These are phyloP conservation scores for Sclerotinia nivalis DNA, from an alignment of 2,329 filamentous ascomycete species.

Conservation along the genomic window DNA sequence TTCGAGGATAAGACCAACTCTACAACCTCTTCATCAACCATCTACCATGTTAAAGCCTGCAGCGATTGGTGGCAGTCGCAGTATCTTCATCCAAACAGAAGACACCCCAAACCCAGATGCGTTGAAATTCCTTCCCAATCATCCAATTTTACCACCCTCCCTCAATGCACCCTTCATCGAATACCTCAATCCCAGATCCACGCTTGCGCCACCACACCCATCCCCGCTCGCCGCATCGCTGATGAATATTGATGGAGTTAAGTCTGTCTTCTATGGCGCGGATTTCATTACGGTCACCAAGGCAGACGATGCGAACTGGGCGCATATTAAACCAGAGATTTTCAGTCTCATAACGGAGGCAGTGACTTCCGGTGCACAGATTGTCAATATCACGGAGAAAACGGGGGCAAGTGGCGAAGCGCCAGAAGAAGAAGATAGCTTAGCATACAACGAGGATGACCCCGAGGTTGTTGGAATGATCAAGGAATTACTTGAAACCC, in stretches of 20 bases:
- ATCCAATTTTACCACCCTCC: slow-evolving; percentile 74
- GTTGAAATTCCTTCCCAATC: slow-evolving; percentile 93
- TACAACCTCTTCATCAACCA: slow-evolving; percentile 47
- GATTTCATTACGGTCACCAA: slow-evolving; percentile 99
- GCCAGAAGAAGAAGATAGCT: slow-evolving; percentile 61
- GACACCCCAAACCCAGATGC: slow-evolving; percentile 92
- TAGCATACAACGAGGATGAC: slow-evolving; percentile 86
- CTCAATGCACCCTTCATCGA: slow-evolving; percentile 81
- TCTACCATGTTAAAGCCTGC: slow-evolving; percentile 42
- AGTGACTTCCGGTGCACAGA: slow-evolving; percentile 76
- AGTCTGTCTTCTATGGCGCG: slow-evolving; percentile 86
- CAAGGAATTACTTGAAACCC: slow-evolving; percentile 92
- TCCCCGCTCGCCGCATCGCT: slow-evolving; percentile 88
- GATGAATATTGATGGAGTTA: slow-evolving; percentile 93
- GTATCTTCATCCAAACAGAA: slow-evolving; percentile 98
- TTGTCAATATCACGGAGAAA: slow-evolving; percentile 72
- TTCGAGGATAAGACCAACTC: slow-evolving; percentile 47
- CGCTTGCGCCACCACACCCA: slow-evolving; percentile 83
- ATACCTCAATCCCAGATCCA: slow-evolving; percentile 85
- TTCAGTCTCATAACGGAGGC: slow-evolving; percentile 94
- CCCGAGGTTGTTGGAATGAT: slow-evolving; percentile 97
- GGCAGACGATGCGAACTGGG: slow-evolving; percentile 83
- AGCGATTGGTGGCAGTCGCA: slow-evolving; percentile 54
- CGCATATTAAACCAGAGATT: slow-evolving; percentile 90
- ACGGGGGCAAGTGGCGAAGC: slow-evolving; percentile 52